Conservation (phyloP, 352 stramenopile genomes). For the Globisporangium yorkense region DNA sequence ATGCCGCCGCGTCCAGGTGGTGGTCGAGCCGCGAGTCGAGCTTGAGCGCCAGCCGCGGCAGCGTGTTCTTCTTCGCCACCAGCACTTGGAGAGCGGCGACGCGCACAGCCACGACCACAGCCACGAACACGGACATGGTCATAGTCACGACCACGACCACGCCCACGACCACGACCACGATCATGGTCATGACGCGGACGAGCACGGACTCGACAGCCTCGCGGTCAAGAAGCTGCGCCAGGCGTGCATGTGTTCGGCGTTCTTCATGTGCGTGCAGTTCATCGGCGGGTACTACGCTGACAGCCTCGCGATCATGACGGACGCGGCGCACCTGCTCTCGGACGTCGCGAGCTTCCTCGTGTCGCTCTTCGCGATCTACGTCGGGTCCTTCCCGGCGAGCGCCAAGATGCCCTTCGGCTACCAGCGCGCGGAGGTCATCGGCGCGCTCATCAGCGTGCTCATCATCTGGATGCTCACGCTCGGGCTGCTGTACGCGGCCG, state of each 20-base stretch:
- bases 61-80: too few species aligned
- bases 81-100: slow-evolving; percentile 15
- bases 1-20: too few species aligned
- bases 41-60: too few species aligned
- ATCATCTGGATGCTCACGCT: slow-evolving; percentile 94
- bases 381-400: slow-evolving; percentile 45
- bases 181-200: slow-evolving; percentile 16
- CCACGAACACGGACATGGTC: slow-evolving; percentile 9
- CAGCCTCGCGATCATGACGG: slow-evolving; percentile 94
- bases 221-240: slow-evolving; percentile 61
- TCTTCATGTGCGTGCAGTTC: slow-evolving; percentile 96
- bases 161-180: slow-evolving; percentile 16
- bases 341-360: slow-evolving; percentile 79
- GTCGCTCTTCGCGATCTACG: slow-evolving; percentile 78
- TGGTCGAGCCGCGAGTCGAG: too few species aligned
- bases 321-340: slow-evolving; percentile 75
- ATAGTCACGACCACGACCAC: slow-evolving; percentile 16
- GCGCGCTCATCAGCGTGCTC: slow-evolving; percentile 92
- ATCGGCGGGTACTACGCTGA: slow-evolving; percentile 91
- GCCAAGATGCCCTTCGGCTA: slow-evolving; percentile 92
- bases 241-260: slow-evolving; percentile 74
- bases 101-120: slow-evolving; percentile 3
- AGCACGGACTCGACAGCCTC: slow-evolving; percentile 1
- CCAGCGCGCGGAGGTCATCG: slow-evolving; percentile 94
- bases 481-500: slow-evolving; percentile 87